A percentile compares a stretch with the other conserved stretches of the same genome.
These are phyloP conservation scores for Schizosaccharomyces octosporus DNA, from an alignment of 805 yeast genomes.

Conservation along the genomic window DNA sequence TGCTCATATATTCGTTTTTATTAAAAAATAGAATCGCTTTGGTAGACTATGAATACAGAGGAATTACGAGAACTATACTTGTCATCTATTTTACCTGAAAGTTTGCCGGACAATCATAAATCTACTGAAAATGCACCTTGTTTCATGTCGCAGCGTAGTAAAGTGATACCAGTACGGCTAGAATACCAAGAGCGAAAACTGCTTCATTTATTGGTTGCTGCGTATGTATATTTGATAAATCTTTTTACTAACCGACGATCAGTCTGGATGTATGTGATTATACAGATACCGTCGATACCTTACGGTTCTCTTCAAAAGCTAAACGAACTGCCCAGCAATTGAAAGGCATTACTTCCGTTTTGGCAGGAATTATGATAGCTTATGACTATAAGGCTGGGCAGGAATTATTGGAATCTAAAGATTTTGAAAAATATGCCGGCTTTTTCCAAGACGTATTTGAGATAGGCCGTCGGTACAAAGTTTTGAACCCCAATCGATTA, in stretches of 20 bases:
- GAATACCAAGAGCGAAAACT: slow-evolving; percentile 44
- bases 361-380: slow-evolving; percentile 58
- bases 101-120: neutral
- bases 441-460: slow-evolving; percentile 55
- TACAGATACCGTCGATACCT: slow-evolving; percentile 47
- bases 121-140: neutral
- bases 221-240: neutral
- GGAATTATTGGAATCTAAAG: slow-evolving; percentile 35
- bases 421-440: slow-evolving; percentile 41
- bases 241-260: slow-evolving; percentile 28
- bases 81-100: slow-evolving; percentile 10
- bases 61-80: neutral
- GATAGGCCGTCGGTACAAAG: slow-evolving; percentile 56
- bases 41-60: neutral
- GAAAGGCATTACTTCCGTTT: slow-evolving; percentile 50
- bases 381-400: slow-evolving; percentile 50
- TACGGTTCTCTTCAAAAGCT: slow-evolving; percentile 39
- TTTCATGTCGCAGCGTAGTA: slow-evolving; percentile 14
- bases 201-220: slow-evolving; percentile 22
- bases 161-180: slow-evolving; percentile 45
- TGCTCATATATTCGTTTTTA: neutral
- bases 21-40: neutral
- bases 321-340: slow-evolving; percentile 48
- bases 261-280: slow-evolving; percentile 46
- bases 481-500: slow-evolving; percentile 67